phyloP scores from a whole-genome alignment of 257 asterid species.

The Scutellaria galericulata region DNA sequence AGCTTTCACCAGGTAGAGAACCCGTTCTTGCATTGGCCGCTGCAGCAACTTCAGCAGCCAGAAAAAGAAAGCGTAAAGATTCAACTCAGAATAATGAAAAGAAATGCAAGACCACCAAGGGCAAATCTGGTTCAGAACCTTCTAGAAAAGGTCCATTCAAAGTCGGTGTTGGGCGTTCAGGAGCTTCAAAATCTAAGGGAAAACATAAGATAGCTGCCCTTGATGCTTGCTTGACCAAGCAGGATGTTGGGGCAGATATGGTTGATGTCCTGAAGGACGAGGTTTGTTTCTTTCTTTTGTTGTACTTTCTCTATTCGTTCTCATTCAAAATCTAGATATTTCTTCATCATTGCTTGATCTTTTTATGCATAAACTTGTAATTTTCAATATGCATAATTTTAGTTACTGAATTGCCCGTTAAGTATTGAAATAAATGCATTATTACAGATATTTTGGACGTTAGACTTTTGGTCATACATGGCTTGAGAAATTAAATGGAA shows the following conservation, averaged over 20 bases:
- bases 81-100: slow-evolving; percentile 40
- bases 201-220: slow-evolving; percentile 45
- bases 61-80: slow-evolving; percentile 55
- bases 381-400: neutral
- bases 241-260: slow-evolving; percentile 37
- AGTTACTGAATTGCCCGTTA: slow-evolving; percentile 9
- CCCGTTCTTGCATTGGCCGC: slow-evolving; percentile 52
- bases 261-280: slow-evolving; percentile 56
- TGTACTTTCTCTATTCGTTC: slow-evolving; percentile 10
- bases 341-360: slow-evolving; percentile 19
- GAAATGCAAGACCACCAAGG: slow-evolving; percentile 50
- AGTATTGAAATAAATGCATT: slow-evolving; percentile 2
- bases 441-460: slow-evolving; percentile 6
- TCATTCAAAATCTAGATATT: slow-evolving; percentile 4
- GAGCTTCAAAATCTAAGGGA: slow-evolving; percentile 48
- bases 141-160: slow-evolving; percentile 42
- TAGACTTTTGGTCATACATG: slow-evolving; percentile 5
- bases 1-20: slow-evolving; percentile 45
- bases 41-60: slow-evolving; percentile 41
- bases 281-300: slow-evolving; percentile 47
- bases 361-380: slow-evolving; percentile 21
- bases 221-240: slow-evolving; percentile 43
- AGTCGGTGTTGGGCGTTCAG: slow-evolving; percentile 41
- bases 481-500: slow-evolving; percentile 21
- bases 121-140: slow-evolving; percentile 45